Evolutionary conservation across 1,284 basidiomycete genomes (phyloP).

Genomic region (Tilletia setariae): DNA sequence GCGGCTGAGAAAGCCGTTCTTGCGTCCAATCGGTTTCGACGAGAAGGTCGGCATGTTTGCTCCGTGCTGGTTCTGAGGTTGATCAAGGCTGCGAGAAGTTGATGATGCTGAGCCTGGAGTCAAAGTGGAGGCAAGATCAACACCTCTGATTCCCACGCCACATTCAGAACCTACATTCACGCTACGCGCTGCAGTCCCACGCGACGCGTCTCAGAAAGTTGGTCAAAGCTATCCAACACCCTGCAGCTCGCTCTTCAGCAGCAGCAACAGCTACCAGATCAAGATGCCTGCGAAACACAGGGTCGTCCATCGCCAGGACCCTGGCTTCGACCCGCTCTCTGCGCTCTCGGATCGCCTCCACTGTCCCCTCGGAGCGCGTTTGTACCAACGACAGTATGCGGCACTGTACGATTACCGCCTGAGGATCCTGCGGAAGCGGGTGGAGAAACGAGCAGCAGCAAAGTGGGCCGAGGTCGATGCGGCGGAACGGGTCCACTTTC

Average conservation of each 20-base stretch:
- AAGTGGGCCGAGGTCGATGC: constrained; percentile 24
- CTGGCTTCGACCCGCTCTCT: not conserved
- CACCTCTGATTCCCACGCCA: not conserved
- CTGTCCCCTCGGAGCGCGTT: constrained; percentile 11
- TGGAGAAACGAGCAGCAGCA: constrained; percentile 32
- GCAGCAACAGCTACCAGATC: not conserved
- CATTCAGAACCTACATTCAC: not conserved
- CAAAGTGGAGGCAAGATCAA: not conserved
- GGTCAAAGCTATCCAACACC: not conserved
- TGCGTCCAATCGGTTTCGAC: constrained; percentile 39
- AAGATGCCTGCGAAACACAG: not conserved
- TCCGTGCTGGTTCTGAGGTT: not conserved
- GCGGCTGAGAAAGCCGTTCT: constrained; percentile 22
- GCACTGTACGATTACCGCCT: constrained; percentile 53
- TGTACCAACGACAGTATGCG: constrained; percentile 47
- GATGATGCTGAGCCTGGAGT: not conserved
- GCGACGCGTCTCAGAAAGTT: not conserved
- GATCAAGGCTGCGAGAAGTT: not conserved
- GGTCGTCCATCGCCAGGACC: not conserved
- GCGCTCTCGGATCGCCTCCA: not conserved
- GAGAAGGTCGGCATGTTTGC: constrained; percentile 7
- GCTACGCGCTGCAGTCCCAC: not conserved
- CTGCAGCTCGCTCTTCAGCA: not conserved
- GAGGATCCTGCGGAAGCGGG: constrained; percentile 42
- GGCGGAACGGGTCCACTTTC: constrained; percentile 18